Conservation (phyloP, 805 yeast genomes). For the Sugiyamaella americana region DNA sequence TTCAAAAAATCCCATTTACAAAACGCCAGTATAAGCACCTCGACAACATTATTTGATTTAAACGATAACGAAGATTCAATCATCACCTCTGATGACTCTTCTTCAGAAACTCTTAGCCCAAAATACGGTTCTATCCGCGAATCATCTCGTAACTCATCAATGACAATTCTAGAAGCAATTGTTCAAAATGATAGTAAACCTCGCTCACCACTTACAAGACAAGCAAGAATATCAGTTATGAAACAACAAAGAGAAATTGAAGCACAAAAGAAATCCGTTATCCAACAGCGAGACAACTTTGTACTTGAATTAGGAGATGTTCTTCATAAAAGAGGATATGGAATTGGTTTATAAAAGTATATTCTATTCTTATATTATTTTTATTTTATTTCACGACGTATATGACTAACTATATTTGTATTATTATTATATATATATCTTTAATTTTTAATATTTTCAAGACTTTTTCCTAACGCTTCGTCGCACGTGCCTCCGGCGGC, state of each 20-base stretch:
- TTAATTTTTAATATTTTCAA: too few relatives aligned
- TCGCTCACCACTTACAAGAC: slow-evolving; percentile 11
- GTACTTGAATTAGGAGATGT: slow-evolving; percentile 24
- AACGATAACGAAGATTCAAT: background rate
- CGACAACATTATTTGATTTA: slow-evolving; percentile 2
- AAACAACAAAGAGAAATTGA: slow-evolving; percentile 21
- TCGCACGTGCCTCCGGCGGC: too few relatives aligned
- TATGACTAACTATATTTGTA: background rate
- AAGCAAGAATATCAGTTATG: slow-evolving; percentile 21
- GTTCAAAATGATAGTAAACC: slow-evolving; percentile 18
- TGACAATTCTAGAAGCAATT: slow-evolving; percentile 24
- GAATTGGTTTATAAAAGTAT: background rate
- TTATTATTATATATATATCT: too few relatives aligned
- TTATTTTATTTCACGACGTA: background rate
- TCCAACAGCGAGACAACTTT: slow-evolving; percentile 17
- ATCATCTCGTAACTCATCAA: slow-evolving; percentile 10
- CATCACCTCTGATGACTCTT: background rate
- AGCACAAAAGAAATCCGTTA: slow-evolving; percentile 10
- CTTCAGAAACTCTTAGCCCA: slow-evolving; percentile 3
- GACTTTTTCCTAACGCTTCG: too few relatives aligned
- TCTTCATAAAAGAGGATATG: background rate
- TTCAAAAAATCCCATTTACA: background rate
- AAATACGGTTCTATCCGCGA: slow-evolving; percentile 11
- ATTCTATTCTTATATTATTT: background rate
- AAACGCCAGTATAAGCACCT: slow-evolving; percentile 4